Evolutionary conservation across 768 basidiomycete genomes (phyloP).

Genomic region (Coprinopsis sp.): DNA sequence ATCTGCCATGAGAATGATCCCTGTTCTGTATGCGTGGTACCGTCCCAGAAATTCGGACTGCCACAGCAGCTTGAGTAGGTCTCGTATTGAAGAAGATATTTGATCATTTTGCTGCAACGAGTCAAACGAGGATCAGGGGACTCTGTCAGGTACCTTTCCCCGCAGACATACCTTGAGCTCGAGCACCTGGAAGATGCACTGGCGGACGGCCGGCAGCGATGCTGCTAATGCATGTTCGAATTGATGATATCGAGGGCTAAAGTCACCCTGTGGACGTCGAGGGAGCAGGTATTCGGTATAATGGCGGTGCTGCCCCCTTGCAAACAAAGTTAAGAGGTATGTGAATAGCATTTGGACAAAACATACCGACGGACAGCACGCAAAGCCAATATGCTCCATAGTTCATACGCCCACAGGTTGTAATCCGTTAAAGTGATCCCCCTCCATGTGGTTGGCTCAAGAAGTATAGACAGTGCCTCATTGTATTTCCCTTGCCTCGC

Average conservation of each 20-base stretch:
- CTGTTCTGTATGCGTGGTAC: constrained; percentile 62
- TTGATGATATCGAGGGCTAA: constrained; percentile 53
- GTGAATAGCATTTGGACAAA: neutral
- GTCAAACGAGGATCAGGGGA: neutral
- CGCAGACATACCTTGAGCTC: constrained; percentile 38
- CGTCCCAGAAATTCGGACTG: constrained; percentile 74
- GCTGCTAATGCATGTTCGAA: constrained; percentile 35
- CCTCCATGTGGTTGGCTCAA: constrained; percentile 68
- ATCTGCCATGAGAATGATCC: constrained; percentile 71
- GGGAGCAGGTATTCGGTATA: constrained; percentile 64
- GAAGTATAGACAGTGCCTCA: constrained; percentile 54
- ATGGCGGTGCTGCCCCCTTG: constrained; percentile 60
- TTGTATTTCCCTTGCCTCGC: constrained; percentile 68
- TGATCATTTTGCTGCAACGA: constrained; percentile 56
- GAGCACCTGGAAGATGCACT: constrained; percentile 42
- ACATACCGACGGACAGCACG: constrained; percentile 64
- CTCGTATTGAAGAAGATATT: constrained; percentile 56
- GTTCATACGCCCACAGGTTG: constrained; percentile 64
- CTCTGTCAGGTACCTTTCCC: neutral
- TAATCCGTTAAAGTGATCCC: constrained; percentile 63
- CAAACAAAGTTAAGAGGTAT: neutral
- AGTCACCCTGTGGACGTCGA: constrained; percentile 51
- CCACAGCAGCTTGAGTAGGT: constrained; percentile 70
- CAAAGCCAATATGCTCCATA: constrained; percentile 74
- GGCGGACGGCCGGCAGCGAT: constrained; percentile 37